Percentiles rank a stretch among this genome's conserved stretches.
phyloP scores from a whole-genome alignment of 345 rosid genomes.

The thale cress (Arabidopsis thaliana) region TAIR10.1 NC_003076.8:1744001-1744500 shows the following conservation, averaged over 20 bases:
- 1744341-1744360: conserved; percentile 59
- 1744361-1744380: conserved; percentile 43
- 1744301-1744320: conserved; percentile 49
- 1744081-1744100: conserved; percentile 52
- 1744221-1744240: conserved; percentile 21
- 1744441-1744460: conserved; percentile 48
- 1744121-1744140: conserved; percentile 54
- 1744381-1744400: conserved; percentile 16
- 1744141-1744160: conserved; percentile 53
- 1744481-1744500: conserved; percentile 49
- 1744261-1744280: conserved; percentile 31
- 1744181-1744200: conserved; percentile 42
- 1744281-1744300: conserved; percentile 44
- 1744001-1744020: conserved; percentile 58
- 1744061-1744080: conserved; percentile 61
- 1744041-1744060: conserved; percentile 48
- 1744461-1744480: conserved; percentile 56
- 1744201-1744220: conserved; percentile 40
- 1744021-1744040: conserved; percentile 46
- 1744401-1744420: background rate
- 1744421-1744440: background rate
- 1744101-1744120: conserved; percentile 55
- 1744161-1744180: conserved; percentile 53
- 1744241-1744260: conserved; percentile 32
- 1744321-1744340: conserved; percentile 51